Conservation (phyloP, 768 basidiomycete species). For the Botryobasidium botryosum region DNA sequence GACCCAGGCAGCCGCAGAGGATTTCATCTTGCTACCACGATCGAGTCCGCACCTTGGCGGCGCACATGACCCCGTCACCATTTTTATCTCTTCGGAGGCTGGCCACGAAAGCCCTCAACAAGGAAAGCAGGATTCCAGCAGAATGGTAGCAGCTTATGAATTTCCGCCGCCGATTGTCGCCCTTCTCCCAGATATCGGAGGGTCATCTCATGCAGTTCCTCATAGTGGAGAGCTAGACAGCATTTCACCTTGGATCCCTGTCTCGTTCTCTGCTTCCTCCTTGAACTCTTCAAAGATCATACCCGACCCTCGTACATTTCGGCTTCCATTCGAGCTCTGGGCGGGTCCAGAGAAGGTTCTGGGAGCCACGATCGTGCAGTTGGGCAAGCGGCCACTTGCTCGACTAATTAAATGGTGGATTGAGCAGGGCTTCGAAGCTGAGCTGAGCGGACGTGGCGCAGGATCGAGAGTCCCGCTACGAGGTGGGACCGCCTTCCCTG, state of each 20-base stretch:
- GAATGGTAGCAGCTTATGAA: constrained; percentile 41
- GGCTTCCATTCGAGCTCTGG: constrained; percentile 3
- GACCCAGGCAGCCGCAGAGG: constrained; percentile 36
- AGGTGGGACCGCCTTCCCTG: not conserved
- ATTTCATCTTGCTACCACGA: constrained; percentile 62
- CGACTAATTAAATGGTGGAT: constrained; percentile 26
- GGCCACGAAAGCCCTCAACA: no score
- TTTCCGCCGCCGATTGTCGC: constrained; percentile 50
- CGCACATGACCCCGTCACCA: constrained; percentile 47
- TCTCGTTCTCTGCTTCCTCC: no score
- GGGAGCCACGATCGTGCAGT: constrained; percentile 28
- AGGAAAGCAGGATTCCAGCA: no score
- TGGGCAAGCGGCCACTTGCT: constrained; percentile 22
- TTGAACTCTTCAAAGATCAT: no score
- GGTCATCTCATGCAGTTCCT: no score
- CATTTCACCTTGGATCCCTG: no score
- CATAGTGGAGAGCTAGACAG: no score
- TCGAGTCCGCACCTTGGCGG: constrained; percentile 51
- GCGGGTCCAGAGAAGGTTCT: constrained; percentile 18
- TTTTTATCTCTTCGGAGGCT: constrained; percentile 39
- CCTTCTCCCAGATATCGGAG: no score
- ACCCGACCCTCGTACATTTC: no score
- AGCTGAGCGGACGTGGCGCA: constrained; percentile 14
- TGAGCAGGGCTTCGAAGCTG: constrained; percentile 32
- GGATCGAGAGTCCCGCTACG: not conserved